Percentiles rank a stretch among this genome's conserved stretches.
Conservation (phyloP, 2,329 filamentous ascomycete genomes). For the Cadophora malorum region DNA sequence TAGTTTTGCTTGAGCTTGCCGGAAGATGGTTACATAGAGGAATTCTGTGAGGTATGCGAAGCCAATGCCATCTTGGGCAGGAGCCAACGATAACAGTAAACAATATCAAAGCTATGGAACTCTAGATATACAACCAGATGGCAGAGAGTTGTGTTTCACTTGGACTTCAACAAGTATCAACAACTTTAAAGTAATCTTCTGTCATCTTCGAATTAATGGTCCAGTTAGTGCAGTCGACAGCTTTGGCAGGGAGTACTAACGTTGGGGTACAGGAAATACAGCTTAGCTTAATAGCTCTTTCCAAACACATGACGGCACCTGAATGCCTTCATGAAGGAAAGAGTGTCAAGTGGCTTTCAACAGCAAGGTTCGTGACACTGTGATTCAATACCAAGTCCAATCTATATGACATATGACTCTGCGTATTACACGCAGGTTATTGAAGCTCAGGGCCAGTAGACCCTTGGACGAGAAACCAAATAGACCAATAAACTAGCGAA, state of each 20-base stretch:
- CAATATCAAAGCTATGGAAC: not conserved
- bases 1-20: not conserved
- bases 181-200: not conserved
- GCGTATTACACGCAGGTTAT: no score
- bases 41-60: not conserved
- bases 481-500: no score
- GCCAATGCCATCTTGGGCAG: not conserved
- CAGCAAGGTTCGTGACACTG: no score
- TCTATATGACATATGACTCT: no score
- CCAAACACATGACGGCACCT: not conserved
- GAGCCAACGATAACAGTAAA: not conserved
- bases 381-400: no score
- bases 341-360: no score
- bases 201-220: not conserved
- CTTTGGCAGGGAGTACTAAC: no score
- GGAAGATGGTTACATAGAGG: not conserved
- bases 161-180: not conserved
- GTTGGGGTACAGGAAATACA: no score
- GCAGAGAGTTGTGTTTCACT: not conserved
- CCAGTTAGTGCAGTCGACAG: not conserved
- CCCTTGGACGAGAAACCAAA: no score
- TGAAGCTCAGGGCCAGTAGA: no score
- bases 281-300: not conserved
- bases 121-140: not conserved
- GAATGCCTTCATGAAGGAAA: not conserved